phyloP scores from a whole-genome alignment of 1,284 basidiomycete species.

The Cryptococcus neoformans region DNA sequence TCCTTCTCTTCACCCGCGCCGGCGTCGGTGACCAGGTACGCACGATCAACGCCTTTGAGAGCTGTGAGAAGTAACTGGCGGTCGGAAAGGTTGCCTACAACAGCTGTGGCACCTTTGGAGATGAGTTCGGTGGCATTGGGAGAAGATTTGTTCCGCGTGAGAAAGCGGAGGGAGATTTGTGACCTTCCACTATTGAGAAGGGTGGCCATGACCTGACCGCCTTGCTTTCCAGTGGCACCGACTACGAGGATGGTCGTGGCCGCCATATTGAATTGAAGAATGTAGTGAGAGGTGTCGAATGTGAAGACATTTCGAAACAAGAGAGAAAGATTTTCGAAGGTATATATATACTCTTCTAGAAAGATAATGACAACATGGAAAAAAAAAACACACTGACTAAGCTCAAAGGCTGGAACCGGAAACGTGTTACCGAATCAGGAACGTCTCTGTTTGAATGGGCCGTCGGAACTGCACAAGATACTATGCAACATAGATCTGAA shows the following conservation, averaged over 20 bases:
- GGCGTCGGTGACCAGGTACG: conserved; percentile 18
- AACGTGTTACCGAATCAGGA: too few species aligned
- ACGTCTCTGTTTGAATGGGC: too few species aligned
- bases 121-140: conserved; percentile 36
- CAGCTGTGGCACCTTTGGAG: conserved; percentile 37
- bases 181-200: conserved; percentile 22
- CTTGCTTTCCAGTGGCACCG: conserved; percentile 55
- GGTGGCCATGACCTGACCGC: conserved; percentile 45
- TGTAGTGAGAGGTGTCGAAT: too few species aligned
- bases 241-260: conserved; percentile 43
- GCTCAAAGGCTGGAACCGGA: too few species aligned
- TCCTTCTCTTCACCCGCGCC: conserved; percentile 42
- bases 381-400: too few species aligned
- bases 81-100: conserved; percentile 49
- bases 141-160: conserved; percentile 50
- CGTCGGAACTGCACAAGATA: too few species aligned
- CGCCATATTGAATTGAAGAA: neutral
- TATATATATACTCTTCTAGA: too few species aligned
- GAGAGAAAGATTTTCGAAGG: too few species aligned
- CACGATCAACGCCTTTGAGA: conserved; percentile 31
- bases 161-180: conserved; percentile 41
- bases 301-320: too few species aligned
- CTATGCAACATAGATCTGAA: too few species aligned
- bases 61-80: conserved; percentile 39
- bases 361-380: too few species aligned